A percentile compares a stretch with the other conserved stretches of the same genome.
Evolutionary conservation across 768 basidiomycete genomes (phyloP).

Genomic region (Phanerodontia chrysosporium): DNA sequence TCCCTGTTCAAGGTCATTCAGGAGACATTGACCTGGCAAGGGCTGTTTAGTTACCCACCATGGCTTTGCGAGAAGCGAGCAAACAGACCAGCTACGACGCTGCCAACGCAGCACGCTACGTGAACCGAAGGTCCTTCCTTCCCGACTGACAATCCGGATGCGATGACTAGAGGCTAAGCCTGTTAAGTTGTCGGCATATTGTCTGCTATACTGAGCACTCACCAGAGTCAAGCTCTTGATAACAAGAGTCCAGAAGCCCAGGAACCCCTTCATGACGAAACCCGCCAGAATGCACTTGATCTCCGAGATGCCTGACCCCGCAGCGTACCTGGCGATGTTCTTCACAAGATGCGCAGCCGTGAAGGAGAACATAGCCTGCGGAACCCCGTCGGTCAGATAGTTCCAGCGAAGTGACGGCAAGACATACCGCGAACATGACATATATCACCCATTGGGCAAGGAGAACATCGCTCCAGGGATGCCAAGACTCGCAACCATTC

Average conservation of each 20-base stretch:
- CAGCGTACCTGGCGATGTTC: conserved; percentile 89
- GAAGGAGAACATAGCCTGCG: conserved; percentile 76
- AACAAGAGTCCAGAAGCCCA: conserved; percentile 83
- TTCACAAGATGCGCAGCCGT: conserved; percentile 86
- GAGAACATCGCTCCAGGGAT: conserved; percentile 75
- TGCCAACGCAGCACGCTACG: conserved; percentile 92
- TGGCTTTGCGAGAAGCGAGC: conserved; percentile 81
- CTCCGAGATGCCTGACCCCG: conserved; percentile 97
- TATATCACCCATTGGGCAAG: conserved; percentile 81
- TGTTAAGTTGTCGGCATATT: conserved; percentile 6
- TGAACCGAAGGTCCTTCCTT: conserved; percentile 99
- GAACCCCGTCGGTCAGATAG: neutral
- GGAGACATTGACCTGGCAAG: conserved; percentile 2
- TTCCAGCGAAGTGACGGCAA: neutral
- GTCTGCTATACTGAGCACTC: conserved; percentile 27
- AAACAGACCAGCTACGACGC: conserved; percentile 83
- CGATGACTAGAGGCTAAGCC: conserved; percentile 87
- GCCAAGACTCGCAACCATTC: conserved; percentile 88
- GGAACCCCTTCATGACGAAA: conserved; percentile 94
- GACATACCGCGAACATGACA: conserved; percentile 81
- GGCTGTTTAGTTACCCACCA: conserved; percentile 43
- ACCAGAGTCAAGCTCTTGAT: conserved; percentile 95
- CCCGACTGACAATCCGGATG: conserved; percentile 93
- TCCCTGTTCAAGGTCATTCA: conserved; percentile 40
- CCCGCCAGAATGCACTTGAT: conserved; percentile 98